These are phyloP conservation scores for Paramicrosporidium saccamoebae DNA, from an alignment of 371 early-diverging fungal genomes.

Conservation along the genomic window DNA sequence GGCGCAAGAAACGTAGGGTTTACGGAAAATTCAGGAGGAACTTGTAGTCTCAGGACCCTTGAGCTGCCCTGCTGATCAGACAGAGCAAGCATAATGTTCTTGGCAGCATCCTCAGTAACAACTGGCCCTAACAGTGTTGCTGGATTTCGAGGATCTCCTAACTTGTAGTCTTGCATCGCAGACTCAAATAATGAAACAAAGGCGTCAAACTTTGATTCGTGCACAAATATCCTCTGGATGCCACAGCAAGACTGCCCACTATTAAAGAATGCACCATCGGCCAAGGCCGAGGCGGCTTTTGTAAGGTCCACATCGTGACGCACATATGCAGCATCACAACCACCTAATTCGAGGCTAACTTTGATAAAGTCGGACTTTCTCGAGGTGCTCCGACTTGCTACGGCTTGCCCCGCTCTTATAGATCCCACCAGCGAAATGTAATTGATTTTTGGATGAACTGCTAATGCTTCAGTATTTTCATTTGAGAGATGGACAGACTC, in stretches of 20 bases:
- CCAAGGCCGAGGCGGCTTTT: constrained; percentile 27
- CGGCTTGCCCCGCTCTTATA: too few species aligned
- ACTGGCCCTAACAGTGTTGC: constrained; percentile 41
- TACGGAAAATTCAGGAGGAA: neutral
- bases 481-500: constrained; percentile 8
- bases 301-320: constrained; percentile 28
- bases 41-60: neutral
- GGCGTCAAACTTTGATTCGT: constrained; percentile 23
- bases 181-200: constrained; percentile 26
- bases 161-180: constrained; percentile 17
- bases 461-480: constrained; percentile 1
- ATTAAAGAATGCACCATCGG: constrained; percentile 54
- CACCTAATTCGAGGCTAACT: constrained; percentile 44
- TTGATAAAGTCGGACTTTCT: constrained; percentile 15
- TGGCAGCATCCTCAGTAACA: constrained; percentile 24
- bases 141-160: constrained; percentile 25
- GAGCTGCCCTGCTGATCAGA: neutral
- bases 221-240: constrained; percentile 51
- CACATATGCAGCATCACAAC: constrained; percentile 57
- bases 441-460: too few species aligned
- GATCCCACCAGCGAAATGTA: too few species aligned
- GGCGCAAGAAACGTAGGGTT: constrained; percentile 28
- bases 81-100: constrained; percentile 10
- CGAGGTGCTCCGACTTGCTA: constrained; percentile 16
- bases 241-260: constrained; percentile 53